Evolutionary conservation across 805 yeast genomes (phyloP).

Genomic region (Candida adriatica): DNA sequence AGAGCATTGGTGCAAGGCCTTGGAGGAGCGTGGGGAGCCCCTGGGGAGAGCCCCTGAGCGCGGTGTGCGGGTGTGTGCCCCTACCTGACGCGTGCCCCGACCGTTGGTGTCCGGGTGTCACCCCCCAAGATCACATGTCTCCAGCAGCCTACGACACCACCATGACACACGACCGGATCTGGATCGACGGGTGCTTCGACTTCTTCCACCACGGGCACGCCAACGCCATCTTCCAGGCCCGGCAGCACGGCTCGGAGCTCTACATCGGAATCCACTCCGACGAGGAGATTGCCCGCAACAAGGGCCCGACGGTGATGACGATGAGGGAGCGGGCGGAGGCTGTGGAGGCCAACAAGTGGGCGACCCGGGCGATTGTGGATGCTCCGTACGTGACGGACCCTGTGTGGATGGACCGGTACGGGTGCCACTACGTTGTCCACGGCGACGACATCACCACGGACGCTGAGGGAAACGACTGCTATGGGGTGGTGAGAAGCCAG

Average conservation of each 20-base stretch:
- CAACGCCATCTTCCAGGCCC: constrained; percentile 92
- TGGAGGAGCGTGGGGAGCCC: too few species aligned
- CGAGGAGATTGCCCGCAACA: constrained; percentile 72
- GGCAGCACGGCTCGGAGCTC: constrained; percentile 69
- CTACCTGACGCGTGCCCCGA: too few species aligned
- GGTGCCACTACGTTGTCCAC: constrained; percentile 90
- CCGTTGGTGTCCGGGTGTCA: too few species aligned
- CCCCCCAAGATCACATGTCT: too few species aligned
- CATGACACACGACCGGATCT: constrained; percentile 56
- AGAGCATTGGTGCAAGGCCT: too few species aligned
- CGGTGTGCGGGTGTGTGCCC: too few species aligned
- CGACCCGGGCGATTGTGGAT: constrained; percentile 55
- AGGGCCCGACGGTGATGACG: constrained; percentile 93
- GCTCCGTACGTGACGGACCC: constrained; percentile 97
- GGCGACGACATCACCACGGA: constrained; percentile 98
- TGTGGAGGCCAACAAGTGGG: constrained; percentile 89
- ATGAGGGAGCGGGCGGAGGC: constrained; percentile 76
- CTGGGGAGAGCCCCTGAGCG: too few species aligned
- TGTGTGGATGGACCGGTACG: constrained; percentile 53
- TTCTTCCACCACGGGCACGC: constrained; percentile 98
- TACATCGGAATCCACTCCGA: constrained; percentile 91
- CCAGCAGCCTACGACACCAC: constrained; percentile 1
- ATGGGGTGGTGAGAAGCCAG: constrained; percentile 70
- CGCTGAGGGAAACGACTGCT: constrained; percentile 92
- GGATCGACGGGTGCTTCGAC: constrained; percentile 99